Evolutionary conservation across 441 rosid genomes (phyloP).

Genomic region (Erysimum cheiri): DNA sequence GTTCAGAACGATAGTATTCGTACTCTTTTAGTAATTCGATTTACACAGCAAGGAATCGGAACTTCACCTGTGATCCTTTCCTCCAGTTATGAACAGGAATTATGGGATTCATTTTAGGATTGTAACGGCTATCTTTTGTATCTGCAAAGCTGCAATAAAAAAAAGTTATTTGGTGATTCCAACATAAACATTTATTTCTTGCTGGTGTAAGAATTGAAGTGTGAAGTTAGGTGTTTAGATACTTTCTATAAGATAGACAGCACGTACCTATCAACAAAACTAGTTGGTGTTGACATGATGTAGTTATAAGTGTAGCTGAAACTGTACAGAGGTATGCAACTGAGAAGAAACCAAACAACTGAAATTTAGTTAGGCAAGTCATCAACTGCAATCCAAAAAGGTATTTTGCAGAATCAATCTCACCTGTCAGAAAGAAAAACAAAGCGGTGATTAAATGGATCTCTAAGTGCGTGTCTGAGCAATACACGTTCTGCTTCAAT

Average conservation of each 20-base stretch:
- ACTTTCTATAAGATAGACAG: background rate
- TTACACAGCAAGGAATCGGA: constrained; percentile 24
- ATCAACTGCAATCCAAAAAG: constrained; percentile 20
- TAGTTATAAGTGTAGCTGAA: constrained; percentile 92
- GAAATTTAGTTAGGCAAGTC: constrained; percentile 51
- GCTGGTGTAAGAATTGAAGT: background rate
- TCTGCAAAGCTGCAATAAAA: constrained; percentile 85
- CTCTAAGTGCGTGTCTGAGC: constrained; percentile 86
- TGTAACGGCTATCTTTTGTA: constrained; percentile 94
- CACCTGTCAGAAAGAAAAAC: constrained; percentile 98
- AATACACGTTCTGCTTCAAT: constrained; percentile 92
- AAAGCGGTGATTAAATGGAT: constrained; percentile 78
- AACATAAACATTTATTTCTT: constrained; percentile 10
- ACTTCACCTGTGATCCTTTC: constrained; percentile 95
- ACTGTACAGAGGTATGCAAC: constrained; percentile 96
- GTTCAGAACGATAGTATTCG: constrained; percentile 12
- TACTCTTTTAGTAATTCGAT: background rate
- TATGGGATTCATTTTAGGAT: constrained; percentile 84
- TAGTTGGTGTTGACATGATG: constrained; percentile 85
- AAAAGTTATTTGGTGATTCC: constrained; percentile 4
- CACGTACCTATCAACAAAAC: constrained; percentile 97
- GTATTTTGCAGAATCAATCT: constrained; percentile 27
- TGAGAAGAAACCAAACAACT: constrained; percentile 61
- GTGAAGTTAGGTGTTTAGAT: constrained; percentile 2
- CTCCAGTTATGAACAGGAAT: constrained; percentile 92